phyloP scores from a whole-genome alignment of 352 stramenopile genomes.

The Pythium myriotylum region DNA sequence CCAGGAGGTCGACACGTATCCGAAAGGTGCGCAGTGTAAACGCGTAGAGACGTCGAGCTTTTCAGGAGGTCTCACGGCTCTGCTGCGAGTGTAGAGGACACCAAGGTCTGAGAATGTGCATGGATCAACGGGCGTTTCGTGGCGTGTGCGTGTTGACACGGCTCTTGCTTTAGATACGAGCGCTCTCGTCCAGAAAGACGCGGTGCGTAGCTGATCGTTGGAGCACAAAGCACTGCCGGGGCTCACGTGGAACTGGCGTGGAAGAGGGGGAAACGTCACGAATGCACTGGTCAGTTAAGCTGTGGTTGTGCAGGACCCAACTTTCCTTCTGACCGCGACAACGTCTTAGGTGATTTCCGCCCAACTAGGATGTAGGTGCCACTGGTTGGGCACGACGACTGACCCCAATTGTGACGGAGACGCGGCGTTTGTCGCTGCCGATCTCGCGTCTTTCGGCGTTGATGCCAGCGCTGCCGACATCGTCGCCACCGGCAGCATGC shows the following conservation, averaged over 20 bases:
- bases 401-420: conserved; percentile 53
- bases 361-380: conserved; percentile 51
- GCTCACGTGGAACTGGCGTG: too few species aligned
- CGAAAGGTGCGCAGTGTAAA: conserved; percentile 39
- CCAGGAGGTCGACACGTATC: conserved; percentile 59
- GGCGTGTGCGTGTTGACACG: neutral
- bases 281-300: conserved; percentile 51
- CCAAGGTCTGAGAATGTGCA: conserved; percentile 37
- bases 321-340: too few species aligned
- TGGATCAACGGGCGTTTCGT: neutral
- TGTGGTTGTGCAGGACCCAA: too few species aligned
- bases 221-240: too few species aligned
- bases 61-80: too few species aligned
- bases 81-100: conserved; percentile 42
- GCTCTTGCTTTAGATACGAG: conserved; percentile 40
- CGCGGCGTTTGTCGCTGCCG: conserved; percentile 50
- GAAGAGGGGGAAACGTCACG: conserved; percentile 71
- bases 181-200: conserved; percentile 50
- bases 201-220: too few species aligned
- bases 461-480: conserved; percentile 47
- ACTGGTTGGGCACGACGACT: conserved; percentile 67
- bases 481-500: conserved; percentile 52
- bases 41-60: neutral
- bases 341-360: conserved; percentile 56
- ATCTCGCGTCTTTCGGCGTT: conserved; percentile 50